A percentile compares a stretch with the other conserved stretches of the same genome.
phyloP scores from a whole-genome alignment of 495 filamentous ascomycete genomes.

The Trichoderma erinaceum region DNA sequence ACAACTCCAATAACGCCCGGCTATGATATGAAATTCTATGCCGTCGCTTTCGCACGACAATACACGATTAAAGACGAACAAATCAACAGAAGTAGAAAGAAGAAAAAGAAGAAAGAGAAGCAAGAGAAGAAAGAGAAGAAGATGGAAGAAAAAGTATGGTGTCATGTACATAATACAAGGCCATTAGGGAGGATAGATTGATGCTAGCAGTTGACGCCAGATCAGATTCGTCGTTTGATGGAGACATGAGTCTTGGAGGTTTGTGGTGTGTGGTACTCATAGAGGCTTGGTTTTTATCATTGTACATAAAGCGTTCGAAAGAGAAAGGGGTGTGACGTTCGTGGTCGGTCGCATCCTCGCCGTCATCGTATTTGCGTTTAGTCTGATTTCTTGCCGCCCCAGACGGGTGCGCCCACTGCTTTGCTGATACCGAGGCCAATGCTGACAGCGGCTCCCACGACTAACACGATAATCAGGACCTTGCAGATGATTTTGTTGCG shows the following conservation, averaged over 20 bases:
- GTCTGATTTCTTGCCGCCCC: conserved; percentile 21
- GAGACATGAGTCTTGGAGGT: background rate
- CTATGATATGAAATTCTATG: background rate
- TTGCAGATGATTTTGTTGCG: conserved; percentile 42
- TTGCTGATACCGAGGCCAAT: conserved; percentile 48
- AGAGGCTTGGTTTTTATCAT: background rate
- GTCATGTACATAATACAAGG: background rate
- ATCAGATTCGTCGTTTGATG: background rate
- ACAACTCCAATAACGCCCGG: conserved; percentile 9
- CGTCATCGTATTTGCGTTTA: background rate
- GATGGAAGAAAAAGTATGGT: background rate
- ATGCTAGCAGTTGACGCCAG: background rate
- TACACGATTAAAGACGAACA: background rate
- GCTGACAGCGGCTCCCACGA: conserved; percentile 42
- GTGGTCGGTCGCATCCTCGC: background rate
- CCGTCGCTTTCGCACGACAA: background rate
- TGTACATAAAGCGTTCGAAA: background rate
- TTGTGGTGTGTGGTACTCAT: background rate
- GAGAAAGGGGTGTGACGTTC: background rate
- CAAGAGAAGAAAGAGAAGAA: background rate
- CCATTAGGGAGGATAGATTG: background rate
- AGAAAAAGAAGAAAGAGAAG: background rate
- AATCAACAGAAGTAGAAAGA: background rate
- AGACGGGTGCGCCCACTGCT: conserved; percentile 41
- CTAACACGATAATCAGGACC: conserved; percentile 35